Evolutionary conservation across 2,329 filamentous ascomycete species (phyloP).

Genomic region (Aspergillus eucalypticola): DNA sequence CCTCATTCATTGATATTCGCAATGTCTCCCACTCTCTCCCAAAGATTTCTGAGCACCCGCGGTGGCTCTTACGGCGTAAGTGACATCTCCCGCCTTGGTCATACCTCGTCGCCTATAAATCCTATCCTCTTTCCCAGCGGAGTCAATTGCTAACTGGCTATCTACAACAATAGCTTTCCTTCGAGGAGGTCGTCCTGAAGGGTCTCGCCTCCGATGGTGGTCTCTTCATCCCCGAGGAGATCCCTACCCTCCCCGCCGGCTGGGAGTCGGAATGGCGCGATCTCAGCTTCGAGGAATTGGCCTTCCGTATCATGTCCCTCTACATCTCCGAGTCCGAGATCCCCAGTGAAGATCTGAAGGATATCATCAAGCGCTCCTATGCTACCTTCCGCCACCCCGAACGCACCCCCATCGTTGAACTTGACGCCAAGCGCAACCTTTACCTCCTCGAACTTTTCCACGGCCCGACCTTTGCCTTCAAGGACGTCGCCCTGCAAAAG

Average conservation of each 20-base stretch:
- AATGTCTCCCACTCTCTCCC: constrained; percentile 33
- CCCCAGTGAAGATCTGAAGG: constrained; percentile 73
- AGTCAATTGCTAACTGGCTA: constrained; percentile 14
- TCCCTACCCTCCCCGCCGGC: constrained; percentile 24
- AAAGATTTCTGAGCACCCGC: constrained; percentile 36
- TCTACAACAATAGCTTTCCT: constrained; percentile 59
- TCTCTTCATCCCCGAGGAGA: constrained; percentile 76
- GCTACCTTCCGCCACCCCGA: constrained; percentile 80
- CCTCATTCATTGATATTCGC: neutral
- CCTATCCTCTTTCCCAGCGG: neutral
- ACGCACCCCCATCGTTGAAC: constrained; percentile 75
- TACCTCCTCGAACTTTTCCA: constrained; percentile 94
- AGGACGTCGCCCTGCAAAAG: constrained; percentile 56
- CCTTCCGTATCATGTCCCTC: constrained; percentile 76
- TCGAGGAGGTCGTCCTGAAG: constrained; percentile 88
- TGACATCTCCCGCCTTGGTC: constrained; percentile 3
- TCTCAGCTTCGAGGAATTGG: constrained; percentile 27
- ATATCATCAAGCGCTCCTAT: constrained; percentile 82
- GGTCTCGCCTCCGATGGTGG: constrained; percentile 84
- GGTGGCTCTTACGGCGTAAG: constrained; percentile 35
- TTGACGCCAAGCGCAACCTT: constrained; percentile 70
- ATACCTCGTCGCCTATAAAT: neutral
- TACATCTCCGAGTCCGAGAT: constrained; percentile 87
- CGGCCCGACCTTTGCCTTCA: constrained; percentile 92
- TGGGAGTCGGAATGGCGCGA: constrained; percentile 31